phyloP scores from a whole-genome alignment of 257 asterid genomes.

The Fraxinus anomala region DNA sequence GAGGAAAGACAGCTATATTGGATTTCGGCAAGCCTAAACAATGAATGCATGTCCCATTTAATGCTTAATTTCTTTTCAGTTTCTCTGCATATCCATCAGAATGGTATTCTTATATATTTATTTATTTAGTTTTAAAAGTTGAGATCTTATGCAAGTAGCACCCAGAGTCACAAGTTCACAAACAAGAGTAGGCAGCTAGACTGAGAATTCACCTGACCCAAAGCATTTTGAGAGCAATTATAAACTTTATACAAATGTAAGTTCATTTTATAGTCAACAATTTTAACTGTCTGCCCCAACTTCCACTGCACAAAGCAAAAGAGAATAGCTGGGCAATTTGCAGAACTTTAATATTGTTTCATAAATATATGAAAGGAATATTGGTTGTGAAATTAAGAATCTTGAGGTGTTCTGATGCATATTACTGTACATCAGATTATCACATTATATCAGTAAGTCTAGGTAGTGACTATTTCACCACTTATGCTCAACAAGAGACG shows the following conservation, averaged over 20 bases:
- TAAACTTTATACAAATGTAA: background rate
- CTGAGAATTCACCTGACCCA: background rate
- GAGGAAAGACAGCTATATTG: background rate
- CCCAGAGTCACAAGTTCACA: background rate
- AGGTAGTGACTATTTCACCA: background rate
- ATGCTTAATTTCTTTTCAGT: background rate
- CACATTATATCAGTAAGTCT: background rate
- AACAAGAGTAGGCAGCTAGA: background rate
- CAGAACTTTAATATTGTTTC: background rate
- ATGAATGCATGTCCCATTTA: conserved; percentile 6
- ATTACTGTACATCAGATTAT: background rate
- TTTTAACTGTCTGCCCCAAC: background rate
- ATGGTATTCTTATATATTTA: background rate
- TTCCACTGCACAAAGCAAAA: background rate
- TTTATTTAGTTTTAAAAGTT: background rate
- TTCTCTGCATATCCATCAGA: background rate
- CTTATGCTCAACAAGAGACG: background rate
- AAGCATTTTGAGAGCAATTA: background rate
- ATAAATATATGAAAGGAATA: background rate
- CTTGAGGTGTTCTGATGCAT: background rate
- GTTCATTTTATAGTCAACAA: background rate
- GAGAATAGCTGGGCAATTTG: background rate
- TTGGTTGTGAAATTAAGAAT: background rate
- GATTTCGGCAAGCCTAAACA: conserved; percentile 17
- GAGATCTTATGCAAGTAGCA: background rate